Conservation (phyloP, 83 land plant species). For the Picea engelmannii region DNA sequence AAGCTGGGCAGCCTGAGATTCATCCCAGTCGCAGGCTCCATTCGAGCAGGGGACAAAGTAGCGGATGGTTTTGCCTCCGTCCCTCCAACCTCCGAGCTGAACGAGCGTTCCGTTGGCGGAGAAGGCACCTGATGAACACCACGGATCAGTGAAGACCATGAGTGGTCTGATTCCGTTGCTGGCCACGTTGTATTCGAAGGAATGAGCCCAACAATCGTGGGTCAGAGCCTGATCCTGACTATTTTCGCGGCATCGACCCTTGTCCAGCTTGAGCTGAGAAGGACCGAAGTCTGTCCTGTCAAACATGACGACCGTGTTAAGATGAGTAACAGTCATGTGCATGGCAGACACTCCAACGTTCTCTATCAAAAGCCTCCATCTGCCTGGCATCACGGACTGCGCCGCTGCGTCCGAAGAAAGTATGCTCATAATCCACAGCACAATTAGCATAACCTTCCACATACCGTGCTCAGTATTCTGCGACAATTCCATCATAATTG, state of each 20-base stretch:
- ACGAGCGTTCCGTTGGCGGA: conserved; percentile 34
- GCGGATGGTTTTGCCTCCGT: conserved; percentile 22
- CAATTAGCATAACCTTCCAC: too few relatives aligned
- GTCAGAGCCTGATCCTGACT: conserved; percentile 20
- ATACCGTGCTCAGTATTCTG: too few relatives aligned
- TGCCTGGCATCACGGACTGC: conserved; percentile 8
- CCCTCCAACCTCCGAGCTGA: conserved; percentile 33
- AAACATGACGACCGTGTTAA: conserved; percentile 28
- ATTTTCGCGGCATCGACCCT: conserved; percentile 25
- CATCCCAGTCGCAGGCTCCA: conserved; percentile 23
- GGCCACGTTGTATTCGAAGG: conserved; percentile 52
- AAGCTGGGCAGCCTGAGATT: conserved; percentile 12
- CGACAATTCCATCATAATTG: too few relatives aligned
- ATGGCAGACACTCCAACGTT: conserved; percentile 32
- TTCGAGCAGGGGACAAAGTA: conserved; percentile 17
- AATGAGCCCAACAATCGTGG: conserved; percentile 66
- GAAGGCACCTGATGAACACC: conserved; percentile 77
- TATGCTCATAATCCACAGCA: background rate
- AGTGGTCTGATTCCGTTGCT: conserved; percentile 49
- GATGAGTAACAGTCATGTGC: conserved; percentile 23
- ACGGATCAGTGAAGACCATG: conserved; percentile 46
- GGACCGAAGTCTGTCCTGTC: conserved; percentile 35
- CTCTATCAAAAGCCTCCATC: conserved; percentile 23
- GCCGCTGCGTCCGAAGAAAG: background rate
- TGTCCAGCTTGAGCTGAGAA: conserved; percentile 32